phyloP scores from a whole-genome alignment of 2,329 filamentous ascomycete genomes.

The Penicillium sp. region DNA sequence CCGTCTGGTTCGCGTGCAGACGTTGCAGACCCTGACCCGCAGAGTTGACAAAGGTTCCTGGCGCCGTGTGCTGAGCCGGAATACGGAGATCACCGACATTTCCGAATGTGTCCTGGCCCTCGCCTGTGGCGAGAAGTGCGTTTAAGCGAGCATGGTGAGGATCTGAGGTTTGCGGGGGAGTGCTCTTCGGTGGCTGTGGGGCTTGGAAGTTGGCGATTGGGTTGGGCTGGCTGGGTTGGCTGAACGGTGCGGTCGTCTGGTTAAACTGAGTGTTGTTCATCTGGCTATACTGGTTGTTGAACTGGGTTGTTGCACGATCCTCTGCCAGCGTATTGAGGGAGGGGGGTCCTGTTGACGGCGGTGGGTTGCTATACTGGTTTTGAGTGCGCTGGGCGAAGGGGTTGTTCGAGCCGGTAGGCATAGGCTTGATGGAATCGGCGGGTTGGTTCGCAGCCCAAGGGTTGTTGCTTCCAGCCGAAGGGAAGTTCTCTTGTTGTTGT shows the following conservation, averaged over 20 bases:
- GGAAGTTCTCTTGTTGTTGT: constrained; percentile 57
- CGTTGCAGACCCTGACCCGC: constrained; percentile 75
- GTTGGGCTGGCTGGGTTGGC: constrained; percentile 41
- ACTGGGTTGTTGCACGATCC: constrained; percentile 70
- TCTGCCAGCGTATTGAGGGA: constrained; percentile 75
- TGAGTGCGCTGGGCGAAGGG: constrained; percentile 74
- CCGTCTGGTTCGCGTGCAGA: constrained; percentile 66
- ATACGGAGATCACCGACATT: constrained; percentile 96
- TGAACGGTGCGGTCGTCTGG: constrained; percentile 41
- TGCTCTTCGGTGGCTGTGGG: constrained; percentile 35
- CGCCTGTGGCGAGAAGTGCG: constrained; percentile 76
- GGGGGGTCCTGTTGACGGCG: constrained; percentile 59
- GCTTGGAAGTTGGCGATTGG: constrained; percentile 34
- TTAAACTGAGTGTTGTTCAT: constrained; percentile 13
- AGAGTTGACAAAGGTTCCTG: constrained; percentile 94
- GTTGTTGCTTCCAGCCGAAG: constrained; percentile 84
- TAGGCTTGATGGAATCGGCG: constrained; percentile 66
- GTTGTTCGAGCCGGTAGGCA: constrained; percentile 95
- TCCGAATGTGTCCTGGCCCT: constrained; percentile 95
- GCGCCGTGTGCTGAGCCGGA: constrained; percentile 92
- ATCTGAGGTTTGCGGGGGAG: constrained; percentile 42
- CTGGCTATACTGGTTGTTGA: constrained; percentile 44
- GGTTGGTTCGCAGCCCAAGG: constrained; percentile 73
- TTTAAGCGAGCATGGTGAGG: constrained; percentile 74
- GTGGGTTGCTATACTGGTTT: constrained; percentile 49